Percentiles rank a stretch among this genome's conserved stretches.
phyloP scores from a whole-genome alignment of 2,329 filamentous ascomycete genomes.

The Cordyceps fumosorosea region DNA sequence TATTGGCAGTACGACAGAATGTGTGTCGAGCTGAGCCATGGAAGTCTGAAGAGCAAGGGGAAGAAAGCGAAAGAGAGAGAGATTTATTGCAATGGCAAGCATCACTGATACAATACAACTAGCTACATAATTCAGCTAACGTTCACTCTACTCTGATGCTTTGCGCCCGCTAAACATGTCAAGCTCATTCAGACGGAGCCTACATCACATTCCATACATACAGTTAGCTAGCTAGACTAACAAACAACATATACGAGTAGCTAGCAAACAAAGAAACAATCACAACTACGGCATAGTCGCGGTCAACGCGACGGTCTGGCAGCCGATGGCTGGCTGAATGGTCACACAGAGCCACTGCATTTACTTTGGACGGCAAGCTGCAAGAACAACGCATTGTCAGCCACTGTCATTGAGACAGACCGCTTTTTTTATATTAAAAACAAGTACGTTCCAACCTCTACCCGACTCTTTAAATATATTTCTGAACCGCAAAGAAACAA shows the following conservation, averaged over 20 bases:
- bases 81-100: background rate
- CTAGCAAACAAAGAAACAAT: too few relatives aligned
- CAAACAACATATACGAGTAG: too few relatives aligned
- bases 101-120: background rate
- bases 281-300: background rate
- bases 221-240: background rate
- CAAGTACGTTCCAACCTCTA: background rate
- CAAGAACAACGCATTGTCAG: conserved; percentile 6
- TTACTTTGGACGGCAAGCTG: background rate
- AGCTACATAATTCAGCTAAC: background rate
- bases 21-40: background rate
- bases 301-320: too few relatives aligned
- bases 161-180: background rate
- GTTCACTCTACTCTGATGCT: background rate
- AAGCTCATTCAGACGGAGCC: too few relatives aligned
- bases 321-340: background rate
- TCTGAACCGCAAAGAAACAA: background rate
- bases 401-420: background rate
- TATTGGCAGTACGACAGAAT: background rate
- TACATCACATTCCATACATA: background rate
- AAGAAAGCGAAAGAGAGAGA: background rate
- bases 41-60: background rate
- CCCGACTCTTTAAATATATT: background rate
- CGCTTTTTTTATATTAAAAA: background rate
- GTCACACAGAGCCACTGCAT: conserved; percentile 3